phyloP scores from a whole-genome alignment of 768 basidiomycete species.

The Amanita pallidorosea region DNA sequence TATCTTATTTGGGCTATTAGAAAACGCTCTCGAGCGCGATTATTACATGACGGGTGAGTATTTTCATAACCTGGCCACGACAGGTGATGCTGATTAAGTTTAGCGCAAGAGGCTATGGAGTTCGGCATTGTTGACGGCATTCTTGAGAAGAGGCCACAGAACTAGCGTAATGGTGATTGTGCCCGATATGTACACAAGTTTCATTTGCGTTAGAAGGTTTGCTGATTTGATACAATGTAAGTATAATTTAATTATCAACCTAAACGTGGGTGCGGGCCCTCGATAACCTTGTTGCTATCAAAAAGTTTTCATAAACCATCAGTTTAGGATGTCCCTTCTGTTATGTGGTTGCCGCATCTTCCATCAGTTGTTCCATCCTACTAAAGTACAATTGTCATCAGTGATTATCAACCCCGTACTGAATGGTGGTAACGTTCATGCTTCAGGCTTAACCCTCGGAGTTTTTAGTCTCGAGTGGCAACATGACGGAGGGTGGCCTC shows the following conservation, averaged over 20 bases:
- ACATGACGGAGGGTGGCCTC: neutral
- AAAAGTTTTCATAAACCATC: neutral
- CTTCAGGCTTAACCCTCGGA: neutral
- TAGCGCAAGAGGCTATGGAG: constrained; percentile 77
- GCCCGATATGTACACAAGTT: constrained; percentile 6
- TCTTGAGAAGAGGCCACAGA: constrained; percentile 62
- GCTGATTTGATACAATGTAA: neutral
- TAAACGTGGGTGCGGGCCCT: neutral
- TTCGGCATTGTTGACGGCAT: constrained; percentile 95
- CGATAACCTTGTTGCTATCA: constrained; percentile 2
- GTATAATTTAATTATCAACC: neutral
- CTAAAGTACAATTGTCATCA: neutral
- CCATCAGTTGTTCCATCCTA: constrained; percentile 1
- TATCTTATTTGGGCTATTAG: constrained; percentile 30
- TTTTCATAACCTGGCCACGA: constrained; percentile 9
- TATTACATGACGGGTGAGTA: constrained; percentile 85
- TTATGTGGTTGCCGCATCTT: neutral
- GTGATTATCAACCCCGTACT: constrained; percentile 1
- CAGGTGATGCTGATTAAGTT: constrained; percentile 11
- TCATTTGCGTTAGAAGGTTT: constrained; percentile 1
- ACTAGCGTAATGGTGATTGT: constrained; percentile 24
- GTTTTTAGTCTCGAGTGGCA: neutral
- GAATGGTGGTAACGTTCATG: neutral
- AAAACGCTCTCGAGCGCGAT: constrained; percentile 84
- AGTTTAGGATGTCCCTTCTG: neutral